Evolutionary conservation across 1,284 basidiomycete genomes (phyloP), one percentile per base, ranked within the genome.

Genomic region (Erythrobasidium hasegawianum): DNA sequence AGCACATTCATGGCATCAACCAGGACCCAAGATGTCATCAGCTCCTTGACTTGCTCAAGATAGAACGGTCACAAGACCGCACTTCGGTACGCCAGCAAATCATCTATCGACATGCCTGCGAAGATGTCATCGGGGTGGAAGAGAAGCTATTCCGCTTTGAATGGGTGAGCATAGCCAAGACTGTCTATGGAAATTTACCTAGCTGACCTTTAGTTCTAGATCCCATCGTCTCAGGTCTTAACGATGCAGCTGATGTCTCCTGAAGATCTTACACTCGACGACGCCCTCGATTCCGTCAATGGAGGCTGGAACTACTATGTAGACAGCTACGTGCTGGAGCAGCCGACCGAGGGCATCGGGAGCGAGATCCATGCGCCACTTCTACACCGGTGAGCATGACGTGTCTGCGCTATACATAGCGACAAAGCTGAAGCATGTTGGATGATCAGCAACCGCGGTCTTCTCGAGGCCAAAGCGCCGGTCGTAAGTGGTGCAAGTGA

Each of bases 71-170:
- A 20, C 38, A 18, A 22, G 69, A 71, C 1, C 78, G 85, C 24
- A 78, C 81, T 1, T 87, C 87, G 0, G 86, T 86, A 1, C 86
- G 92, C 69, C 90, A 94, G 72, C 87, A 90, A 74, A 89, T 90
- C 70, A 90, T 88, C 56, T 87, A 86, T 71, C 83, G 93, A 52
- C 85, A 88, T 75, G 85, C 85, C 59, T 89, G 87, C 0, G 94
- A 97, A 76, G 86, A 84, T 56, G 83, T 90, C 7, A 78, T 95
- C 49, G 90, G 89, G 1, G 83, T 86, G 0, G 93, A 97, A 62
- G 95, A 97, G 77, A 92, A 90, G 75, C 80, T 97, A 16, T 97
- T 90, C 81, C 84, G 90, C 20, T 84, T 97, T 54, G 92, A 94
- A 78, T 96, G 91, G 88, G 90, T 92, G 74, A 62, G 85, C 79